Conservation (phyloP, 169 alveolate species). For the Nephromyces sp. region DNA sequence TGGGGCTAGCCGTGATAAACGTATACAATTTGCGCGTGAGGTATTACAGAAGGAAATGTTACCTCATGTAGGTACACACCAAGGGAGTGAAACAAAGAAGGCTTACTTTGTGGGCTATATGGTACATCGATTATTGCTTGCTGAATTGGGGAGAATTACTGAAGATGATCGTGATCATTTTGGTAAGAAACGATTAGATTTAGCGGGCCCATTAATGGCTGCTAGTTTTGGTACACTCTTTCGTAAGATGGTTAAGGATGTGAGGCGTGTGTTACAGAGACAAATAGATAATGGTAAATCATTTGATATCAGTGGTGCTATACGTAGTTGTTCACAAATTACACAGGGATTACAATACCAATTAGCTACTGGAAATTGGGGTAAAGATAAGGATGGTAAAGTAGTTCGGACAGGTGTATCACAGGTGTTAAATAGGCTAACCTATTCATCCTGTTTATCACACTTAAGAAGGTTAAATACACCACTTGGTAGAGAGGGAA, state of each 20-base stretch:
- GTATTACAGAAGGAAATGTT: conserved; percentile 88
- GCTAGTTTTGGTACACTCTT: conserved; percentile 89
- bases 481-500: conserved; percentile 96
- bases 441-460: conserved; percentile 94
- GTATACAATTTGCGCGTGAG: conserved; percentile 88
- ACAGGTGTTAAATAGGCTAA: conserved; percentile 91
- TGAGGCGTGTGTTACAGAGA: conserved; percentile 75
- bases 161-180: conserved; percentile 99
- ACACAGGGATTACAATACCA: conserved; percentile 83
- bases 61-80: conserved; percentile 93
- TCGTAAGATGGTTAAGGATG: conserved; percentile 84
- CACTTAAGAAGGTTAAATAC: conserved; percentile 97
- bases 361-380: conserved; percentile 97
- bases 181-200: conserved; percentile 98
- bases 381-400: conserved; percentile 90
- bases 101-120: conserved; percentile 98
- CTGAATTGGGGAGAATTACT: conserved; percentile 88
- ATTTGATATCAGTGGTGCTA: conserved; percentile 75
- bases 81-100: conserved; percentile 85
- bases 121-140: conserved; percentile 90
- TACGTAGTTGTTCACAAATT: conserved; percentile 74
- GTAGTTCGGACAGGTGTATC: conserved; percentile 94
- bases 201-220: conserved; percentile 96
- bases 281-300: conserved; percentile 75
- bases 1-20: conserved; percentile 74